Base-by-base conservation (phyloP, 2,329 filamentous ascomycete species). In the Magnaporthiopsis incrustans region DNA sequence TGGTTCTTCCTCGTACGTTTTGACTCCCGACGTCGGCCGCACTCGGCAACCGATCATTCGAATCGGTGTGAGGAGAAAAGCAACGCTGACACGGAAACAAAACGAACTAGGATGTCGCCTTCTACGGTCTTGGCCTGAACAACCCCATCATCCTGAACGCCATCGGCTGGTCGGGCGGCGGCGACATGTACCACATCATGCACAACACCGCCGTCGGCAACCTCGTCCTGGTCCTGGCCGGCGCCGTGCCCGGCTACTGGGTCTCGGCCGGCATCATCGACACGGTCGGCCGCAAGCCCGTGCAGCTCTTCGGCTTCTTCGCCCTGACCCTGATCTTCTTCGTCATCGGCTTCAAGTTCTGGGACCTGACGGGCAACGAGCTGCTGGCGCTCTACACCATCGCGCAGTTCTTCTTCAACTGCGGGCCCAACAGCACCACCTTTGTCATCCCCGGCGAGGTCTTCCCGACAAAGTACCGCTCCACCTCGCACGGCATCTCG, bases 221-320 rank as follows among this genome's bases (percentile, higher is more conserved):
- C 77, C 77, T 93, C 69, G 91, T 93, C 68, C 82, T 93, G 62
- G 87, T 92, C 69, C 85, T 89, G 65, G 90, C 90, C 4, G 90
- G 90, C 65, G 88, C 90, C 60, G 89, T 93, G 18, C 90, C 90
- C 0, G 90, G 90, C 18, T 92, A 92, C 79, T 93, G 90, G 90
- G 83, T 91, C 22, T 90, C 89, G 0, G 89, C 92, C 7, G 86
- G 86, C 57, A 74, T 73, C 32, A 70, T 92, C 64, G 90, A 94
- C 75, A 89, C 82, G 1, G 70, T 92, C 18, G 90, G 90, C 63
- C 88, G 90, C 71, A 92, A 91, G 79, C 85, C 89, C 1, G 91
- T 94, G 65, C 91, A 91, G 76, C 76, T 89, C 64, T 81, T 79
- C 66, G 86, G 85, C 32, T 89, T 88, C 73, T 73, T 77, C 62